Base-by-base conservation (phyloP, 2,329 filamentous ascomycete species). In the Fusarium miscanthi region DNA sequence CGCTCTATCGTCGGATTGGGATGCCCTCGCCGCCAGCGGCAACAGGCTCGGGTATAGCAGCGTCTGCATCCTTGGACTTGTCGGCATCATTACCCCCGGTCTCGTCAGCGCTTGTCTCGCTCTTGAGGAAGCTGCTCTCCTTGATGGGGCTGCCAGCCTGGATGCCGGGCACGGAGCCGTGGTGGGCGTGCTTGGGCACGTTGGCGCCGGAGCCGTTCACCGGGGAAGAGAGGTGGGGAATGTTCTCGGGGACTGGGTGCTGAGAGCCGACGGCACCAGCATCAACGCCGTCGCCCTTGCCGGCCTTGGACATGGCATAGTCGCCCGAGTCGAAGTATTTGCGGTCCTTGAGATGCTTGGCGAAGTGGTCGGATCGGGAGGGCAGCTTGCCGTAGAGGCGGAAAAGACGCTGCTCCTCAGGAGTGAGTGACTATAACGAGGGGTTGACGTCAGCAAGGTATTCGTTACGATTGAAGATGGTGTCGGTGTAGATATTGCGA, bases 321-420 rank as follows among this genome's bases (percentile, higher is more conserved):
- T 98, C 94, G 80, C 94, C 95, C 68, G 93, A 96, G 86, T 98
- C 94, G 84, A 98, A 98, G 86, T 97, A 98, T 86, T 97, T 99
- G 87, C 96, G 95, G 83, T 98, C 96, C 89, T 98, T 98, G 81
- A 98, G 90, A 82, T 98, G 97, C 87, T 98, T 98, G 87, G 97
- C 94, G 78, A 98, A 92, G 79, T 98, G 90, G 83, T 98, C 95
- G 83, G 95, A 97, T 83, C 96, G 96, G 84, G 93, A 97, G 74
- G 96, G 96, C 69, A 98, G 92, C 86, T 98, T 98, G 85, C 96
- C 96, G 84, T 99, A 99, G 74, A 98, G 92, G 75, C 95, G 93
- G 88, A 98, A 96, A 80, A 98, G 92, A 73, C 94, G 93, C 85
- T 98, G 95, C 88, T 99, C 96, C 80, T 99, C 96, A 70, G 95